These are phyloP conservation scores for Lotus japonicus DNA, from an alignment of 306 rosid species.

Conservation along the genomic window DNA sequence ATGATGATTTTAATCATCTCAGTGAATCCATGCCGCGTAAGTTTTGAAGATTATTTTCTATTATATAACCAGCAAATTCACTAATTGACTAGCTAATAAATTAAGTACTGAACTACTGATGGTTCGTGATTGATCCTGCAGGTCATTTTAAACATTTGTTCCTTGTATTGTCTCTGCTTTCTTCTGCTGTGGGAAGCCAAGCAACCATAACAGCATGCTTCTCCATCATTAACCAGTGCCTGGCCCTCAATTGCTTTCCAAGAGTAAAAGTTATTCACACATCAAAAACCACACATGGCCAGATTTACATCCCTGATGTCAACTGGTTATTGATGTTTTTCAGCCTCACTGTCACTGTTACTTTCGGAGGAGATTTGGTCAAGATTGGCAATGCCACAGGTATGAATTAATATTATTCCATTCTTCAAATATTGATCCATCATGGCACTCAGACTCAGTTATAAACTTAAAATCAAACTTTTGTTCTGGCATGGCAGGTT, in stretches of 20 bases:
- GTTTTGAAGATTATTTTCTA: background rate
- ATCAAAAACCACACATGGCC: slow-evolving; percentile 63
- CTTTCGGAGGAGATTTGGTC: slow-evolving; percentile 49
- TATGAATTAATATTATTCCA: background rate
- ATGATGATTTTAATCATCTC: slow-evolving; percentile 46
- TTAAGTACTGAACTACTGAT: too few species aligned
- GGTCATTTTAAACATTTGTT: slow-evolving; percentile 40
- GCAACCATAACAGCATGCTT: slow-evolving; percentile 84
- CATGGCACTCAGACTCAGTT: too few species aligned
- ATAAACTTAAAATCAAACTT: too few species aligned
- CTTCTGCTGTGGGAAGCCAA: slow-evolving; percentile 89
- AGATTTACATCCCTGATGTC: slow-evolving; percentile 83
- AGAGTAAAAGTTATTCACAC: slow-evolving; percentile 92
- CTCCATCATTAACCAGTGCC: slow-evolving; percentile 78
- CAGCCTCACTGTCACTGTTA: slow-evolving; percentile 61
- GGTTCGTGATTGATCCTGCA: slow-evolving; percentile 21
- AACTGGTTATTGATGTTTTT: slow-evolving; percentile 86
- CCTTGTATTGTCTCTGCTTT: slow-evolving; percentile 46
- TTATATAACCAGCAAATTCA: background rate
- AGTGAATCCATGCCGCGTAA: slow-evolving; percentile 61
- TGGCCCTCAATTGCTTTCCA: slow-evolving; percentile 82
- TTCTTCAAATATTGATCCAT: too few species aligned
- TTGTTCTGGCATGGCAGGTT: slow-evolving; percentile 35
- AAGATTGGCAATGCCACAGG: slow-evolving; percentile 89
- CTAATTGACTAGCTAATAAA: slow-evolving; percentile 1